Percentiles rank a stretch among this genome's conserved stretches.
These are phyloP conservation scores for Leccinum glutinopallens DNA, from an alignment of 1,284 basidiomycete species.

Conservation along the genomic window DNA sequence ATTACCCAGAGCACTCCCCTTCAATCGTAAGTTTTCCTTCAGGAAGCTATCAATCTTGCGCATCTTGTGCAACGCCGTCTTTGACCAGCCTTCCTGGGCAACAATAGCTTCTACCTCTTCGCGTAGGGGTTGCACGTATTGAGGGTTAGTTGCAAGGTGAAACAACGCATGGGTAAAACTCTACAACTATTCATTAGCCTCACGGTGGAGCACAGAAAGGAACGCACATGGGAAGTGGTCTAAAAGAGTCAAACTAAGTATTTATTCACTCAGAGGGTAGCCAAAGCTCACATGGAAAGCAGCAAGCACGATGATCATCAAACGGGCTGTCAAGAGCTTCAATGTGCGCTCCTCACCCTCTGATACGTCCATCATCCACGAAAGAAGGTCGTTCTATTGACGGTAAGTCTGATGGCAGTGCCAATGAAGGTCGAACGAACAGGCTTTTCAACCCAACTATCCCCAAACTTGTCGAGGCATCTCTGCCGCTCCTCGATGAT, in stretches of 20 bases:
- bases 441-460: conserved; percentile 41
- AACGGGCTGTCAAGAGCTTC: conserved; percentile 34
- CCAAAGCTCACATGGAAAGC: conserved; percentile 36
- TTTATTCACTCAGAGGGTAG: no score
- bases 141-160: conserved; percentile 40
- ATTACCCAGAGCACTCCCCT: conserved; percentile 35
- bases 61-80: conserved; percentile 43
- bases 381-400: conserved; percentile 43
- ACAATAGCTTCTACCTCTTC: conserved; percentile 44
- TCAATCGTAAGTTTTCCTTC: conserved; percentile 42
- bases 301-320: conserved; percentile 42
- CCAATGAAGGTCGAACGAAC: conserved; percentile 26
- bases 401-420: neutral
- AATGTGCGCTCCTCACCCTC: conserved; percentile 34
- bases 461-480: conserved; percentile 35
- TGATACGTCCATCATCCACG: conserved; percentile 47
- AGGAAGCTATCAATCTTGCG: conserved; percentile 50
- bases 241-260: conserved; percentile 2
- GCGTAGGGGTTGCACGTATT: conserved; percentile 29
- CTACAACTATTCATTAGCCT: conserved; percentile 16
- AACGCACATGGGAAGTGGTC: conserved; percentile 23
- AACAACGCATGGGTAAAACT: conserved; percentile 40
- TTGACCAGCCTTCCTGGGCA: conserved; percentile 46
- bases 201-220: neutral
- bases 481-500: conserved; percentile 41